These are phyloP conservation scores for Arachis monticola DNA, from an alignment of 331 rosid genomes.

Conservation along the genomic window DNA sequence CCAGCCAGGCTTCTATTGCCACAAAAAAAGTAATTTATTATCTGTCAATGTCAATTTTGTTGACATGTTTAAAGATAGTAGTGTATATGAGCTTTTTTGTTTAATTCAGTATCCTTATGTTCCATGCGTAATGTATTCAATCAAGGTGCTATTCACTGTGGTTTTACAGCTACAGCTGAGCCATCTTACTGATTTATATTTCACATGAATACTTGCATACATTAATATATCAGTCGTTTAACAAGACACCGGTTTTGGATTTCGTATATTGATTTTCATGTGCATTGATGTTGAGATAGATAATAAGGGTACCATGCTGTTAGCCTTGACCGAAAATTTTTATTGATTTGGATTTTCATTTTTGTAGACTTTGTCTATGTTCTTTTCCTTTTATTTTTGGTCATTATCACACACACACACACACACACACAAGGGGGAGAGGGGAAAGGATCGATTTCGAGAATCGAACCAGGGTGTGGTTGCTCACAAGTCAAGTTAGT, in stretches of 20 bases:
- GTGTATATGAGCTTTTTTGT: slow-evolving; percentile 15
- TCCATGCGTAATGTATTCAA: slow-evolving; percentile 24
- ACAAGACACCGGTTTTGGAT: too few relatives aligned
- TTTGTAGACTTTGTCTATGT: neutral
- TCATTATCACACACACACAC: too few relatives aligned
- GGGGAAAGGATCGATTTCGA: too few relatives aligned
- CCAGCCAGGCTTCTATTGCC: neutral
- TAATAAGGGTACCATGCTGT: neutral
- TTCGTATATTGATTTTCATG: neutral
- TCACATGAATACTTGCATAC: too few relatives aligned
- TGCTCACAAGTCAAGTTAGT: too few relatives aligned
- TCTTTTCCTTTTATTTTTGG: too few relatives aligned
- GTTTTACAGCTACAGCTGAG: neutral
- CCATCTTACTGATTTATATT: slow-evolving; percentile 5
- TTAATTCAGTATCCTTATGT: neutral
- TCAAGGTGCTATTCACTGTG: neutral
- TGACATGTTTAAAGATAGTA: slow-evolving; percentile 13
- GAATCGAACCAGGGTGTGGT: too few relatives aligned
- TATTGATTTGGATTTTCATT: neutral
- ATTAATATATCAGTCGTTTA: neutral
- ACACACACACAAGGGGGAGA: too few relatives aligned
- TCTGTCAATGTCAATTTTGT: neutral
- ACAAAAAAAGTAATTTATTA: too few relatives aligned
- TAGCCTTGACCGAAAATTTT: slow-evolving; percentile 6
- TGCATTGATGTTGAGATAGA: slow-evolving; percentile 13